phyloP scores from a whole-genome alignment of 176 grass and related monocot genomes.

The Ananas comosus region DNA sequence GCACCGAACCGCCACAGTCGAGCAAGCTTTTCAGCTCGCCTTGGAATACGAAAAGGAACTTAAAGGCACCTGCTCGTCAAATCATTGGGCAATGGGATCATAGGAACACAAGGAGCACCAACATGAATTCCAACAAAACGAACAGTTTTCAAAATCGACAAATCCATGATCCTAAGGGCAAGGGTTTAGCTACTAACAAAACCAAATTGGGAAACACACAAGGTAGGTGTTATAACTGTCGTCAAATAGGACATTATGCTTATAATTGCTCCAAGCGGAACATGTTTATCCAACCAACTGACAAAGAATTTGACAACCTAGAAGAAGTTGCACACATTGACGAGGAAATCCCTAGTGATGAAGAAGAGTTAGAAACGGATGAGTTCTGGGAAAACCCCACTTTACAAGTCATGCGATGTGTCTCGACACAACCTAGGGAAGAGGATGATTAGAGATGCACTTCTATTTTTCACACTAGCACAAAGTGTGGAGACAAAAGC shows the following conservation, averaged over 20 bases:
- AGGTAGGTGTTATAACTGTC: neutral
- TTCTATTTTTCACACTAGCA: neutral
- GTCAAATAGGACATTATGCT: neutral
- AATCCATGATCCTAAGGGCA: neutral
- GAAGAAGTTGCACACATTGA: neutral
- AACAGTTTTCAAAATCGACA: neutral
- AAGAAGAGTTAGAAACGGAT: neutral
- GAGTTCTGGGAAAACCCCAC: neutral
- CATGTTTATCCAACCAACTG: neutral
- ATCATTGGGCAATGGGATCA: neutral
- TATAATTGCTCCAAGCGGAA: neutral
- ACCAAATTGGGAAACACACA: neutral
- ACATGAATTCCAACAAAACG: neutral
- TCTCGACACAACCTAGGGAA: neutral
- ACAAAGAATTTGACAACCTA: neutral
- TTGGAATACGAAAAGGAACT: neutral
- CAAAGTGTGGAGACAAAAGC: neutral
- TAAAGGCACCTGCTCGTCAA: neutral
- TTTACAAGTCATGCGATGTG: neutral
- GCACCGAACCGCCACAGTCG: no score
- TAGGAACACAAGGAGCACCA: neutral
- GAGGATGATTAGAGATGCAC: neutral
- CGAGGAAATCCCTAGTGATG: neutral
- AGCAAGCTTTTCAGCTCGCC: no score
- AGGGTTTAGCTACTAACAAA: neutral